A percentile compares a stretch with the other conserved stretches of the same genome.
Evolutionary conservation across 2,329 filamentous ascomycete genomes (phyloP).

Genomic region (Ophiocordyceps camponoti-leonardi): DNA sequence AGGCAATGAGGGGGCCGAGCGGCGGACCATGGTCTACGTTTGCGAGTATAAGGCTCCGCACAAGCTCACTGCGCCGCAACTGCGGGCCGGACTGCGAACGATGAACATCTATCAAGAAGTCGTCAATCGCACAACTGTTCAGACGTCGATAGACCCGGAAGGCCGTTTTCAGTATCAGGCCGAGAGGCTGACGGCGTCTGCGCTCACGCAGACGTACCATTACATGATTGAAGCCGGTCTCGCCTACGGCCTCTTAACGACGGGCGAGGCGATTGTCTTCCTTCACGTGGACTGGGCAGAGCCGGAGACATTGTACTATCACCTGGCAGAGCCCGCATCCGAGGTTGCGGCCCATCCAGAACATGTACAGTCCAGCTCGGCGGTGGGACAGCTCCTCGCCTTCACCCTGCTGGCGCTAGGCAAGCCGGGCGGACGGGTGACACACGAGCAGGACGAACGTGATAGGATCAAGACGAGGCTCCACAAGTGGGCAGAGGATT

Average conservation of each 20-base stretch:
- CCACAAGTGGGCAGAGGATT: constrained; percentile 8
- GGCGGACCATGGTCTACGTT: constrained; percentile 12
- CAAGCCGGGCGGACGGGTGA: not conserved
- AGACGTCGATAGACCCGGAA: constrained; percentile 9
- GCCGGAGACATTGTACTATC: constrained; percentile 12
- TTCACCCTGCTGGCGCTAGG: not conserved
- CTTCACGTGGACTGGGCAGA: constrained; percentile 16
- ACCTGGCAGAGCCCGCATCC: constrained; percentile 12
- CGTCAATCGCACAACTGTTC: constrained; percentile 10
- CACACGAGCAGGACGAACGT: not conserved
- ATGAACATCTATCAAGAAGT: constrained; percentile 24
- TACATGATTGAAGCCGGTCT: constrained; percentile 30
- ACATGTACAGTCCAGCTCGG: constrained; percentile 7
- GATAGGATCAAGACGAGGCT: constrained; percentile 4
- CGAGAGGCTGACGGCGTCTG: constrained; percentile 19
- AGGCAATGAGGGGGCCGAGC: constrained; percentile 2
- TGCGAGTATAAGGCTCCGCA: constrained; percentile 29
- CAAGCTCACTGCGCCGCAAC: constrained; percentile 23
- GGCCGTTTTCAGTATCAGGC: constrained; percentile 17
- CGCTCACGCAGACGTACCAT: constrained; percentile 28
- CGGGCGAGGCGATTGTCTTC: constrained; percentile 25
- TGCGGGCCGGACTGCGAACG: constrained; percentile 21
- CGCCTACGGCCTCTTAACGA: constrained; percentile 24
- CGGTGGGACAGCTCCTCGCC: constrained; percentile 11
- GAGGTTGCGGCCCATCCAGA: constrained; percentile 9